Conservation (phyloP, 768 basidiomycete genomes). For the Mycena venus region DNA sequence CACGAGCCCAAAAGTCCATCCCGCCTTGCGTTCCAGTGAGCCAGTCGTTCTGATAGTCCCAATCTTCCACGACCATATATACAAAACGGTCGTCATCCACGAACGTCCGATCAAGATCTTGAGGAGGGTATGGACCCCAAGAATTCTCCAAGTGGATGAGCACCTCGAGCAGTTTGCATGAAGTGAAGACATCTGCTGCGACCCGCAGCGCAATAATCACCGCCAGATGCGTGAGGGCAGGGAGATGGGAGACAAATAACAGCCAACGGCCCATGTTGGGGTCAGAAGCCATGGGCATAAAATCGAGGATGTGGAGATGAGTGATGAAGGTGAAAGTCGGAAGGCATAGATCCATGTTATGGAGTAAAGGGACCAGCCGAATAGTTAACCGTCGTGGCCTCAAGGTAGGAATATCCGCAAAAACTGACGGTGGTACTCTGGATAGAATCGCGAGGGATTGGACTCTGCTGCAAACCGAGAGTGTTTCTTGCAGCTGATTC, state of each 20-base stretch:
- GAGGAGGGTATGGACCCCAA: background rate
- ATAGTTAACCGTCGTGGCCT: background rate
- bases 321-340: background rate
- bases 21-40: background rate
- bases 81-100: background rate
- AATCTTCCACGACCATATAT: background rate
- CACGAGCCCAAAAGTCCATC: background rate
- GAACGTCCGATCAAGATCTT: background rate
- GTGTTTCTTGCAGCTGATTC: background rate
- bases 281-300: background rate
- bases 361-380: background rate
- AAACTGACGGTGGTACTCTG: background rate
- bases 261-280: background rate
- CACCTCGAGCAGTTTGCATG: background rate
- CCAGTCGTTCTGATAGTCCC: background rate
- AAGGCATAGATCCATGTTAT: background rate
- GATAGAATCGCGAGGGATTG: background rate
- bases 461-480: background rate
- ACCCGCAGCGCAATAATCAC: background rate
- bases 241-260: background rate
- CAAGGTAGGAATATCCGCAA: background rate
- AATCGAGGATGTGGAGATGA: background rate
- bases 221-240: background rate
- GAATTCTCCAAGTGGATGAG: background rate
- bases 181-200: background rate